A percentile compares a stretch with the other conserved stretches of the same genome.
Evolutionary conservation across 805 yeast genomes (phyloP).

Genomic region (Candida khao-thaluensis): DNA sequence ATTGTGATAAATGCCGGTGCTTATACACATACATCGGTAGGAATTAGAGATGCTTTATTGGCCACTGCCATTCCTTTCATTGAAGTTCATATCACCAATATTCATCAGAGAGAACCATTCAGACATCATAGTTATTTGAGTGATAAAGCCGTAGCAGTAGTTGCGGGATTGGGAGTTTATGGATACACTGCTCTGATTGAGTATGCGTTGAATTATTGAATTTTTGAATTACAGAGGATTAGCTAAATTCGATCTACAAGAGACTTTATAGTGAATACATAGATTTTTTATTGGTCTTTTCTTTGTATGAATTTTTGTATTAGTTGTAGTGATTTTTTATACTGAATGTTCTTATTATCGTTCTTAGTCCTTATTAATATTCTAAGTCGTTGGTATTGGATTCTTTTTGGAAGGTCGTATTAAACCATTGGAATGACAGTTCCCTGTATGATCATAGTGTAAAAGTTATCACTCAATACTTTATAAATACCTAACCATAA

Average conservation of each 20-base stretch:
- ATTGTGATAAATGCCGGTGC: constrained; percentile 54
- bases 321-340: too few species aligned
- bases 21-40: constrained; percentile 52
- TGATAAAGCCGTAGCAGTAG: constrained; percentile 49
- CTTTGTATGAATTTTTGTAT: too few species aligned
- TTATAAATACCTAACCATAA: too few species aligned
- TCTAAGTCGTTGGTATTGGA: too few species aligned
- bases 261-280: neutral
- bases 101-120: constrained; percentile 51
- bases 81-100: constrained; percentile 51
- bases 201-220: constrained; percentile 37
- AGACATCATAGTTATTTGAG: constrained; percentile 49
- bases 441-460: too few species aligned
- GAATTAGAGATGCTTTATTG: constrained; percentile 48
- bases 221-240: neutral
- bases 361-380: too few species aligned
- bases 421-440: too few species aligned
- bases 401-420: too few species aligned
- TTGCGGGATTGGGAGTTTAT: constrained; percentile 42
- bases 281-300: constrained; percentile 1
- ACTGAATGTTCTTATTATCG: too few species aligned
- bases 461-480: too few species aligned
- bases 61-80: constrained; percentile 50
- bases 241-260: neutral
- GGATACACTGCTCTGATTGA: constrained; percentile 43